Conservation (phyloP, 306 rosid species). For the Trifolium dubium region DNA sequence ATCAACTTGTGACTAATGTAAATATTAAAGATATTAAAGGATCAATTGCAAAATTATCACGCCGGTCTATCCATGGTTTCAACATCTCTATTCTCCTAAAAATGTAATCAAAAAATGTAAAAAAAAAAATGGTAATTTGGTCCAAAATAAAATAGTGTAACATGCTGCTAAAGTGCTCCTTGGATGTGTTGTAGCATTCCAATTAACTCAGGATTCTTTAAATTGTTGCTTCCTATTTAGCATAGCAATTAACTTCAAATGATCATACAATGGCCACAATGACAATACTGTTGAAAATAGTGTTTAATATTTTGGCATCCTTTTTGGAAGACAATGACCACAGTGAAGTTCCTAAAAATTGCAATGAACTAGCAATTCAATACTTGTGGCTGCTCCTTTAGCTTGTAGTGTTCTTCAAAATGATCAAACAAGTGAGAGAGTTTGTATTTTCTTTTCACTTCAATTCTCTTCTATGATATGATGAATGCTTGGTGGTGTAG, state of each 20-base stretch:
- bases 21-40: too few relatives aligned
- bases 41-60: too few relatives aligned
- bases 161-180: too few relatives aligned
- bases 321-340: conserved; percentile 11
- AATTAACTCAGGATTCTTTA: not conserved
- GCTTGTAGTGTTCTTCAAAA: conserved; percentile 32
- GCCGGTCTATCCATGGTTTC: too few relatives aligned
- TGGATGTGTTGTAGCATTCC: too few relatives aligned
- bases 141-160: too few relatives aligned
- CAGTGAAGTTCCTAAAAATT: conserved; percentile 30
- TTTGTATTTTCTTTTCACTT: conserved; percentile 35
- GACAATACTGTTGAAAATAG: not conserved
- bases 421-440: conserved; percentile 35
- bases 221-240: not conserved
- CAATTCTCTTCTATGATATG: conserved; percentile 33
- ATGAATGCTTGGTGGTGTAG: conserved; percentile 5
- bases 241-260: not conserved
- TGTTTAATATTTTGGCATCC: conserved; percentile 25
- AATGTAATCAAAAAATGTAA: too few relatives aligned
- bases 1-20: too few relatives aligned
- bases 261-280: conserved; percentile 1
- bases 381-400: conserved; percentile 40
- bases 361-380: conserved; percentile 38
- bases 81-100: too few relatives aligned
- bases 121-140: too few relatives aligned